Evolutionary conservation across 768 basidiomycete species (phyloP), one percentile per base, ranked within the genome.

Genomic region (Gymnopilus junonius): DNA sequence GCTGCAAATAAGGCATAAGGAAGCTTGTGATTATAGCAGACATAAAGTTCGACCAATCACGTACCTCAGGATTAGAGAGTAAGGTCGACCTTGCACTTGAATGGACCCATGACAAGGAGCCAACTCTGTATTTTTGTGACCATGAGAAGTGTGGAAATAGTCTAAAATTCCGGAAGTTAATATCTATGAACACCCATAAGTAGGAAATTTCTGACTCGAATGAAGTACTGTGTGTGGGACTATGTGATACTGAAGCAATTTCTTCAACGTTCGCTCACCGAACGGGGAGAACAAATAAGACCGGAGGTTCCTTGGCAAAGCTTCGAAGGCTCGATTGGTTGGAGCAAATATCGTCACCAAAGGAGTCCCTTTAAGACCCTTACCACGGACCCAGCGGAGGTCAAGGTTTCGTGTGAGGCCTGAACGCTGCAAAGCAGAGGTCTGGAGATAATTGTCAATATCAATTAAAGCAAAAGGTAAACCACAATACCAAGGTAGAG

Each of bases 271-370:
- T 20, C 66, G 71, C 32, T 77, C 75, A 7, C 88, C 88, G 58
- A 85, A 83, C 1, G 86, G 85, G 4, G 87, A 88, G 73, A 89
- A 88, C 55, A 89, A 75, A 79, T 80, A 89, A 27, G 80, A 66
- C 61, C 76, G 77, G 23, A 89, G 79, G 55, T 79, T 82, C n/a
- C 61, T 68, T 0, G 88, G 88, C 15, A 89, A 78, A 15, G 67
- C 70, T 27, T 77, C 64, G 65, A 83, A 86, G 48, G 81, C 81
- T 63, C 71, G 75, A 69, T 83, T 90, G 64, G 74, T 84, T 45
- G 78, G 89, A 12, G 78, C 88, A 75, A 81, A 91, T 68, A 78
- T 79, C 7, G 78, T 89, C 65, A 76, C 85, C 53, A 79, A 74
- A n/a, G 72, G 76, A 25, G 75, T 76, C 17, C 85, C 85, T 25